phyloP scores from a whole-genome alignment of 768 basidiomycete genomes.

The Chalciporus sphaerocephalus region DNA sequence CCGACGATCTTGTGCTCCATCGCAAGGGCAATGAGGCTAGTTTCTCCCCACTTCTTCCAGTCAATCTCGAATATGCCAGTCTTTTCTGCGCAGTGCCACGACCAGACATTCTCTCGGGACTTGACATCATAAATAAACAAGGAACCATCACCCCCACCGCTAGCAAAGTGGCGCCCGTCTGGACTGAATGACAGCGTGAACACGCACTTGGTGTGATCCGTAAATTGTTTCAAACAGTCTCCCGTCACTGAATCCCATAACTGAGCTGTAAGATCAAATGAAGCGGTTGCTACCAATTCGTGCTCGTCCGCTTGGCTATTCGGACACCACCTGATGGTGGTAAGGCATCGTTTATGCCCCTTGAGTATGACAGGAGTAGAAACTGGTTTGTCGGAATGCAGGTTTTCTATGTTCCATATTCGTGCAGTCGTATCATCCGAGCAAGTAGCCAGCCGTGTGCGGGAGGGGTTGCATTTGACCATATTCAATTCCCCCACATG shows the following conservation, averaged over 20 bases:
- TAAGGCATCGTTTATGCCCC: conserved; percentile 66
- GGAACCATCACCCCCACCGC: conserved; percentile 77
- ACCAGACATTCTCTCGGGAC: conserved; percentile 50
- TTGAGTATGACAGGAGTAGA: conserved; percentile 38
- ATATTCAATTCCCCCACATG: conserved; percentile 78
- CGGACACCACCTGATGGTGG: conserved; percentile 68
- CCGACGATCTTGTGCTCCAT: conserved; percentile 66
- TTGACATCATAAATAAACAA: conserved; percentile 65
- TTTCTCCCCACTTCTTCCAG: conserved; percentile 55
- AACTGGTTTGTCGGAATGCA: conserved; percentile 29
- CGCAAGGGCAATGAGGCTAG: conserved; percentile 65
- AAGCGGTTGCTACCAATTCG: conserved; percentile 69
- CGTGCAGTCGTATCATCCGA: conserved; percentile 78
- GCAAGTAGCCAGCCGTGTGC: conserved; percentile 70
- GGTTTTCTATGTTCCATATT: conserved; percentile 63
- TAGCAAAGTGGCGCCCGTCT: conserved; percentile 64
- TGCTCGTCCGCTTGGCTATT: conserved; percentile 42
- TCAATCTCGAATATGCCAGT: conserved; percentile 73
- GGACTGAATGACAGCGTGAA: conserved; percentile 77
- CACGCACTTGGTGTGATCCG: conserved; percentile 66
- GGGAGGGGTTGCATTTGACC: conserved; percentile 62
- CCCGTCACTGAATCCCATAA: conserved; percentile 82
- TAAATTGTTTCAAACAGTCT: conserved; percentile 65
- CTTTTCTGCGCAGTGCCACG: conserved; percentile 60
- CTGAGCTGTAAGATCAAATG: conserved; percentile 76